A percentile compares a stretch with the other conserved stretches of the same genome.
phyloP scores from a whole-genome alignment of 768 basidiomycete species.

The Psilocybe cyanescens region DNA sequence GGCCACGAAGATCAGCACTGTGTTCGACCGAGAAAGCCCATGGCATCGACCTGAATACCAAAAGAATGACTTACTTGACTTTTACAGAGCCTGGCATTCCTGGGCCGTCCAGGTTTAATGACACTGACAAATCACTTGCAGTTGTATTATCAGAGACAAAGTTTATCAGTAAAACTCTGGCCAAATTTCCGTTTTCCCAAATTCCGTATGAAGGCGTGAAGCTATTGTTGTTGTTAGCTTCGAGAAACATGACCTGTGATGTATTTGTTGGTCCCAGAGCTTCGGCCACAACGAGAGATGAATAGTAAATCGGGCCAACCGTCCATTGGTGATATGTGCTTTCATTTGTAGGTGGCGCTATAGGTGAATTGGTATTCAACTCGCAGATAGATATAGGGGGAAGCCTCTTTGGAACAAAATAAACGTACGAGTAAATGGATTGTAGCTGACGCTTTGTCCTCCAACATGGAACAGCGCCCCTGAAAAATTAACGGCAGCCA shows the following conservation, averaged over 20 bases:
- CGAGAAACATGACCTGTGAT: constrained; percentile 69
- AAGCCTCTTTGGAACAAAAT: constrained; percentile 13
- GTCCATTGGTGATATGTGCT: constrained; percentile 72
- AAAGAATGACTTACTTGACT: constrained; percentile 48
- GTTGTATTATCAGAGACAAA: constrained; percentile 65
- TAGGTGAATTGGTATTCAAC: constrained; percentile 9
- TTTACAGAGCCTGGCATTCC: constrained; percentile 47
- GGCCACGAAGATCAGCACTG: neutral
- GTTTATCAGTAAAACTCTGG: constrained; percentile 72
- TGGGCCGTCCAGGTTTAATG: constrained; percentile 46
- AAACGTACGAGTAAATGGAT: constrained; percentile 46
- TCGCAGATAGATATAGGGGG: too few species aligned
- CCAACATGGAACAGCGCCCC: constrained; percentile 59
- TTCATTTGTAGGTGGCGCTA: constrained; percentile 60
- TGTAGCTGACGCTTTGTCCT: constrained; percentile 68
- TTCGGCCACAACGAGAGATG: constrained; percentile 72
- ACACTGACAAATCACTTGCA: constrained; percentile 54
- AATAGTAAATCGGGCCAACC: constrained; percentile 77
- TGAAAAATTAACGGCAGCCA: constrained; percentile 59
- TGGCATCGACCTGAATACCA: too few species aligned
- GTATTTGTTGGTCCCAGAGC: constrained; percentile 64
- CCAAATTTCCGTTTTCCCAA: constrained; percentile 68
- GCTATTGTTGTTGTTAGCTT: constrained; percentile 50
- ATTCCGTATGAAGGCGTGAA: constrained; percentile 73
- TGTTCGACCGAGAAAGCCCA: neutral